Conservation (phyloP, 2,329 filamentous ascomycete genomes). For the Dactylellina drechsleri region DNA sequence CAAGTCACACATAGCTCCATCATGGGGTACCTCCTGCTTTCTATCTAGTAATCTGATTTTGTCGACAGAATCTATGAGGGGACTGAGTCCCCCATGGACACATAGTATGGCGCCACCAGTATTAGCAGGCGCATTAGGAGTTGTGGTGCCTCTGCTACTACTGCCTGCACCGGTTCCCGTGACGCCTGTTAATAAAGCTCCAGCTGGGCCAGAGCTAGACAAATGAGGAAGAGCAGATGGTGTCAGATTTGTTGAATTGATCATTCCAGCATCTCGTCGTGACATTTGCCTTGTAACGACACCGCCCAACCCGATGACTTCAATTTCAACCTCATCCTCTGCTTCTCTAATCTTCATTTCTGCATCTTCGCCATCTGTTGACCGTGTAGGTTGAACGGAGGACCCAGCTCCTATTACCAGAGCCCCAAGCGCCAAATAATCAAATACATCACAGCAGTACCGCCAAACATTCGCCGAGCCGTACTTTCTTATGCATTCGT, state of each 20-base stretch:
- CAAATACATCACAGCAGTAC: constrained; percentile 97
- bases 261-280: constrained; percentile 75
- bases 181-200: constrained; percentile 63
- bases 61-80: constrained; percentile 90
- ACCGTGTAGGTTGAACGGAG: constrained; percentile 70
- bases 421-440: constrained; percentile 91
- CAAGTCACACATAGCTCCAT: constrained; percentile 98
- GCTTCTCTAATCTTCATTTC: constrained; percentile 62
- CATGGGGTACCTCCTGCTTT: constrained; percentile 97
- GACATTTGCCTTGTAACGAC: constrained; percentile 62
- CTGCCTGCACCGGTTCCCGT: constrained; percentile 67
- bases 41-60: constrained; percentile 94
- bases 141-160: constrained; percentile 27
- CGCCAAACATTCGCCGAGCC: constrained; percentile 96
- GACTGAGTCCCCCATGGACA: constrained; percentile 92
- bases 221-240: constrained; percentile 54
- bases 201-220: constrained; percentile 55
- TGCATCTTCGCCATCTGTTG: constrained; percentile 39
- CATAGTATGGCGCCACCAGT: constrained; percentile 84
- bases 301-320: constrained; percentile 71
- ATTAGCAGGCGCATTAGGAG: constrained; percentile 58
- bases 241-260: constrained; percentile 61
- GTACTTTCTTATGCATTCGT: constrained; percentile 95
- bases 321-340: constrained; percentile 85
- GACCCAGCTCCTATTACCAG: constrained; percentile 86